phyloP scores from a whole-genome alignment of 2,329 filamentous ascomycete species.

The Arthrobotrys iridis region DNA sequence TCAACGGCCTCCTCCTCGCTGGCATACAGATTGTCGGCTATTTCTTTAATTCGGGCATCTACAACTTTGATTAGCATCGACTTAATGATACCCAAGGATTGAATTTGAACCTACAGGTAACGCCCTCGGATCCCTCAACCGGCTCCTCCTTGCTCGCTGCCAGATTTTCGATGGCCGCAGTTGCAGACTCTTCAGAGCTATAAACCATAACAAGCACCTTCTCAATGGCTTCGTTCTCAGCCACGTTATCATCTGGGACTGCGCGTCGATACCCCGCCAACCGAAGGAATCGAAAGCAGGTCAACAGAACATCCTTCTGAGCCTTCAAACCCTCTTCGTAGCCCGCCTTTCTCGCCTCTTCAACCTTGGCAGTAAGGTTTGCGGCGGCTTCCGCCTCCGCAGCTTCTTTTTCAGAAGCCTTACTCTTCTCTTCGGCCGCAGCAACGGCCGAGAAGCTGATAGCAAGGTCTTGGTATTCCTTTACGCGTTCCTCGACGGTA shows the following conservation, averaged over 20 bases:
- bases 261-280: slow-evolving; percentile 79
- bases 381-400: slow-evolving; percentile 67
- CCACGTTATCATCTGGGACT: slow-evolving; percentile 71
- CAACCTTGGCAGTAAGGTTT: slow-evolving; percentile 62
- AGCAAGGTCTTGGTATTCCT: slow-evolving; percentile 57
- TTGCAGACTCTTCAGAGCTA: slow-evolving; percentile 77
- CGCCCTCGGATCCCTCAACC: slow-evolving; percentile 70
- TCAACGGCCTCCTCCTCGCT: slow-evolving; percentile 60
- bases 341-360: slow-evolving; percentile 67
- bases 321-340: slow-evolving; percentile 62
- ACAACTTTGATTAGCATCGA: not conserved
- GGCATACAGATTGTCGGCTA: slow-evolving; percentile 32
- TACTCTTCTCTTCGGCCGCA: slow-evolving; percentile 70
- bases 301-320: slow-evolving; percentile 71
- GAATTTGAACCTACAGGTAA: slow-evolving; percentile 72
- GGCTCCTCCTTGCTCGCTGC: slow-evolving; percentile 76
- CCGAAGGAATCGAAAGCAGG: slow-evolving; percentile 81
- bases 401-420: slow-evolving; percentile 67
- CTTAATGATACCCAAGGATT: not conserved
- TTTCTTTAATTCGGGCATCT: slow-evolving; percentile 71
- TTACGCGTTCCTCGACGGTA: slow-evolving; percentile 55
- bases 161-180: slow-evolving; percentile 78
- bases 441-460: slow-evolving; percentile 52
- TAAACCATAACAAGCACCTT: slow-evolving; percentile 82
- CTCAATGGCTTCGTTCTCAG: slow-evolving; percentile 83